Percentiles rank a stretch among this genome's conserved stretches.
These are phyloP conservation scores for Naganishia liquefaciens DNA, from an alignment of 1,284 basidiomycete genomes.

Conservation along the genomic window DNA sequence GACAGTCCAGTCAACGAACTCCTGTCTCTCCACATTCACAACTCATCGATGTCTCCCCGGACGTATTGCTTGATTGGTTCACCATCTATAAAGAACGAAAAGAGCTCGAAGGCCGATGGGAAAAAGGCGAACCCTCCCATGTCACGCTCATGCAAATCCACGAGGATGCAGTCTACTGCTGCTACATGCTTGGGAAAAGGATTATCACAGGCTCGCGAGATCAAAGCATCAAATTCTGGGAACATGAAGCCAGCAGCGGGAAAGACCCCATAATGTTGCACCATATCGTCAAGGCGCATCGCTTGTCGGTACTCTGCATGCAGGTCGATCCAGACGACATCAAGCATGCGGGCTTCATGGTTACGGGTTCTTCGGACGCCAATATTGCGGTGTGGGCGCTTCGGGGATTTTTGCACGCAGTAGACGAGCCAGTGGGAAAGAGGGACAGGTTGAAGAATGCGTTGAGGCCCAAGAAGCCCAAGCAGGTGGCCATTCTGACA, in stretches of 20 bases:
- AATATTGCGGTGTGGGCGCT: slow-evolving; percentile 29
- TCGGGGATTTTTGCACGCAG: slow-evolving; percentile 12
- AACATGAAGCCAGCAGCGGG: slow-evolving; percentile 8
- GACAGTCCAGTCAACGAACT: slow-evolving; percentile 1
- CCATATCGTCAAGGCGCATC: slow-evolving; percentile 28
- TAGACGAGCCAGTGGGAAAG: background rate
- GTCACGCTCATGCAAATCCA: slow-evolving; percentile 16
- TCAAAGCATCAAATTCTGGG: slow-evolving; percentile 31
- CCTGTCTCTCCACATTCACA: slow-evolving; percentile 7
- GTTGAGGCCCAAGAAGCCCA: slow-evolving; percentile 18
- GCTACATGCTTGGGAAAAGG: slow-evolving; percentile 20
- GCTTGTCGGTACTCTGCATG: slow-evolving; percentile 32
- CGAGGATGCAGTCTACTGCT: slow-evolving; percentile 30
- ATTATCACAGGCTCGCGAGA: slow-evolving; percentile 32
- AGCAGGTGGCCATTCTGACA: slow-evolving; percentile 12
- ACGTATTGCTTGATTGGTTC: slow-evolving; percentile 28
- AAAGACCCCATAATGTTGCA: slow-evolving; percentile 15
- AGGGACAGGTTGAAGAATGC: slow-evolving; percentile 4
- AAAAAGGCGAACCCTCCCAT: slow-evolving; percentile 9
- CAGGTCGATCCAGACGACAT: slow-evolving; percentile 22
- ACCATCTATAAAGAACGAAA: slow-evolving; percentile 28
- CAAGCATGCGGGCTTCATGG: slow-evolving; percentile 29
- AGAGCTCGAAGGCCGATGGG: slow-evolving; percentile 31
- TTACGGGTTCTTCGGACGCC: slow-evolving; percentile 31
- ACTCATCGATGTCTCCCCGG: slow-evolving; percentile 1